Evolutionary conservation across 179 eudicot genomes (phyloP).

Genomic region (Beta corolliflora): DNA sequence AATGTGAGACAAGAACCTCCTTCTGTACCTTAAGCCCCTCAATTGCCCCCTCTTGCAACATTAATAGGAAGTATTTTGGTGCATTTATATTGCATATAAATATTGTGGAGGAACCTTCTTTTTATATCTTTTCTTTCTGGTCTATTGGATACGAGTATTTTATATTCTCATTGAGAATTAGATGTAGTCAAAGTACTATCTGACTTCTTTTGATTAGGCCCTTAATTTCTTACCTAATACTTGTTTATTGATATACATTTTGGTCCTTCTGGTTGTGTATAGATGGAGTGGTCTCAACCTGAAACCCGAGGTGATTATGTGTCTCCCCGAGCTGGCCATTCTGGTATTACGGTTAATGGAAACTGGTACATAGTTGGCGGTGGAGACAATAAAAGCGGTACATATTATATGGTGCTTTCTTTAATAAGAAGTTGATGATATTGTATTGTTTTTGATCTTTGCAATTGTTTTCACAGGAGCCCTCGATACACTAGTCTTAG

Average conservation of each 20-base stretch:
- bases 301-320: constrained; percentile 74
- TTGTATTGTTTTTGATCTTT: background rate
- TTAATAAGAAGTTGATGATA: constrained; percentile 2
- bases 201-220: background rate
- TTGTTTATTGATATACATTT: background rate
- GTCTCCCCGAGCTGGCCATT: constrained; percentile 88
- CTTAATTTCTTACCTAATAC: no score
- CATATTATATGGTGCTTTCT: constrained; percentile 9
- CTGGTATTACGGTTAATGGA: constrained; percentile 68
- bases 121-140: background rate
- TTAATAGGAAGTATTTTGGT: background rate
- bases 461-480: constrained; percentile 55
- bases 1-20: constrained; percentile 2
- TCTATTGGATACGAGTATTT: background rate
- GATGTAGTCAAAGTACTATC: background rate
- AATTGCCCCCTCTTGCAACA: background rate
- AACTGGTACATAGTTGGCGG: constrained; percentile 93
- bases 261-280: constrained; percentile 28
- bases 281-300: constrained; percentile 98
- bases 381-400: constrained; percentile 92
- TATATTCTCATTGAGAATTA: background rate
- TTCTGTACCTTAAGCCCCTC: background rate
- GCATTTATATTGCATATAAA: background rate
- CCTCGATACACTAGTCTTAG: constrained; percentile 65
- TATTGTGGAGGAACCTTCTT: background rate